These are phyloP conservation scores for Penicillium verhagenii DNA, from an alignment of 495 filamentous ascomycete genomes.

Conservation along the genomic window DNA sequence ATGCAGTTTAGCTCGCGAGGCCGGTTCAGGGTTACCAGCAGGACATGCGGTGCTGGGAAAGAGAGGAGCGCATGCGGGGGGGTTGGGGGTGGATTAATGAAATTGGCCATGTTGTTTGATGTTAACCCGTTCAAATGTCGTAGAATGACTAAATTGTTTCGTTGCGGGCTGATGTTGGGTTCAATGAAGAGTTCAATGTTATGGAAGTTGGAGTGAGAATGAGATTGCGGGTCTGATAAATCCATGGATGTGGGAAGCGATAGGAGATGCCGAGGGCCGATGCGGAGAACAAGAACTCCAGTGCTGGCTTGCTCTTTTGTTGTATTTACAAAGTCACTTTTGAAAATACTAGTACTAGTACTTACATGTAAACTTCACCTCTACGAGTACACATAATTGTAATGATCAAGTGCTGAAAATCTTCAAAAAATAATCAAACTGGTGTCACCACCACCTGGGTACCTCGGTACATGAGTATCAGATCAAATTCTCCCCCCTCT, in stretches of 20 bases:
- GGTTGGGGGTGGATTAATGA: slow-evolving; percentile 38
- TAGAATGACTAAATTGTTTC: not conserved
- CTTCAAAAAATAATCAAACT: not conserved
- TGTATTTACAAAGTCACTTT: not conserved
- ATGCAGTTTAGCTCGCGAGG: slow-evolving; percentile 50
- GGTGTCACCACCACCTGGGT: slow-evolving; percentile 6
- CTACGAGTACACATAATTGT: no score
- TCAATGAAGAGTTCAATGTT: not conserved
- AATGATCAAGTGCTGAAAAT: no score
- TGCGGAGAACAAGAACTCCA: slow-evolving; percentile 1
- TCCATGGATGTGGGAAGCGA: slow-evolving; percentile 21
- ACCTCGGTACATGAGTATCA: not conserved
- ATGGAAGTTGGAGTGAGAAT: not conserved
- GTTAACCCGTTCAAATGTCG: not conserved
- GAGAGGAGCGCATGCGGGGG: slow-evolving; percentile 38
- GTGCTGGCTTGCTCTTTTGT: not conserved
- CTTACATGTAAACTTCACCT: no score
- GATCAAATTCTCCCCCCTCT: not conserved
- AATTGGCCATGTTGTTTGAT: slow-evolving; percentile 16
- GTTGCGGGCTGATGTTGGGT: not conserved
- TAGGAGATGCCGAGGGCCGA: slow-evolving; percentile 35
- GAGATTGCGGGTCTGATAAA: not conserved
- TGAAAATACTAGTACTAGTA: no score
- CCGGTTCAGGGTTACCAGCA: slow-evolving; percentile 50
- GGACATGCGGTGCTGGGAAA: slow-evolving; percentile 47